phyloP scores from a whole-genome alignment of 257 asterid species.

The Solanum okadae region DNA sequence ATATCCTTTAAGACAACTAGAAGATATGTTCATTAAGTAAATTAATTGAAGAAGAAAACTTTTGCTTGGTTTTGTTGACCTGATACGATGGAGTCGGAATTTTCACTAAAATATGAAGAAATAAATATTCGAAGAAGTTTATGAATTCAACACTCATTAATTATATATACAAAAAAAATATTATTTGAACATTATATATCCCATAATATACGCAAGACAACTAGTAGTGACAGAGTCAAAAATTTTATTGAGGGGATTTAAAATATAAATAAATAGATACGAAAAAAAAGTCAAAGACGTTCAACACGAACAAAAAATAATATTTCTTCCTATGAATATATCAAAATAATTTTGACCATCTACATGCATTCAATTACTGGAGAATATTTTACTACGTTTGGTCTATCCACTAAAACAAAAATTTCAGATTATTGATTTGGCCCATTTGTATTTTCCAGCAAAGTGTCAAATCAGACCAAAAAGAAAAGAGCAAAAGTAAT shows the following conservation, averaged over 20 bases:
- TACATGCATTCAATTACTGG: background rate
- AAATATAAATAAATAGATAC: no score
- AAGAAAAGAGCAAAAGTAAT: background rate
- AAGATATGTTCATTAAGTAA: background rate
- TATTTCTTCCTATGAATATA: no score
- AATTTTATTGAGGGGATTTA: fast-evolving
- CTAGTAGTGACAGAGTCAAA: background rate
- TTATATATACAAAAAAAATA: background rate
- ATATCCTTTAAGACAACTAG: background rate
- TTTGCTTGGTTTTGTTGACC: background rate
- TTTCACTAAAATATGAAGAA: background rate
- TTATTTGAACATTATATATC: no score
- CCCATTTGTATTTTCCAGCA: background rate
- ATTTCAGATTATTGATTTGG: background rate
- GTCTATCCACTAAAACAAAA: background rate
- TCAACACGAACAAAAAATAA: no score
- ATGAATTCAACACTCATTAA: background rate
- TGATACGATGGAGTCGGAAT: background rate
- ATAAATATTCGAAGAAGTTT: background rate
- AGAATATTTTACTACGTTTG: background rate
- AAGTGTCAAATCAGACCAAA: background rate
- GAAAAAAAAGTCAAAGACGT: no score
- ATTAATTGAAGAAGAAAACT: background rate
- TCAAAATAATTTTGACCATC: background rate
- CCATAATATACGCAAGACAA: background rate